Conservation (phyloP, 345 rosid genomes). For the Populus davidiana region DNA sequence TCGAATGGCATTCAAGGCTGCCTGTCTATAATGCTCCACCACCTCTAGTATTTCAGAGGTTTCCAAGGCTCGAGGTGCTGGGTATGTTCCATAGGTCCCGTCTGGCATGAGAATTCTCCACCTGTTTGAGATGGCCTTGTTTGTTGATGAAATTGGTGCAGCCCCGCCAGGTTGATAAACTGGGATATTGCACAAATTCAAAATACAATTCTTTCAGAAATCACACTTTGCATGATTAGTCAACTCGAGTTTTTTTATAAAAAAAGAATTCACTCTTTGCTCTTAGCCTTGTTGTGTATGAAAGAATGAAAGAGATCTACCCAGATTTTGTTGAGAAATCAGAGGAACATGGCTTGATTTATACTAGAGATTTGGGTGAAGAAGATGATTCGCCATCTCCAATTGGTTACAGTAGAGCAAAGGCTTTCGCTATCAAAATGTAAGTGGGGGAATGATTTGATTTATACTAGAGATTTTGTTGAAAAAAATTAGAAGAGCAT, state of each 20-base stretch:
- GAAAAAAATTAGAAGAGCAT: too few relatives aligned
- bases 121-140: conserved; percentile 51
- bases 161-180: conserved; percentile 75
- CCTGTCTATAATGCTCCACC: conserved; percentile 53
- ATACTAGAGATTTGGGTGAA: conserved; percentile 64
- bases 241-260: too few relatives aligned
- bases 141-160: conserved; percentile 72
- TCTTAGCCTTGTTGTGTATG: conserved; percentile 75
- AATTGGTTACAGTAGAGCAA: conserved; percentile 36
- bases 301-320: conserved; percentile 61
- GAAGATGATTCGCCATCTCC: conserved; percentile 79
- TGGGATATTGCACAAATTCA: conserved; percentile 17
- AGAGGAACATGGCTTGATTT: conserved; percentile 70
- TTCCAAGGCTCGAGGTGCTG: conserved; percentile 46
- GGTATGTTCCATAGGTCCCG: conserved; percentile 46
- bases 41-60: conserved; percentile 47
- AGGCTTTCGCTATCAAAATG: too few relatives aligned
- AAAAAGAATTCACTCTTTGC: conserved; percentile 16
- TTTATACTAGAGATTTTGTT: too few relatives aligned
- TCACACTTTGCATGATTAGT: too few relatives aligned
- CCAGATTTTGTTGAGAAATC: conserved; percentile 60
- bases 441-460: too few relatives aligned
- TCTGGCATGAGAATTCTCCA: conserved; percentile 71
- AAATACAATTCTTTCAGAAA: not conserved
- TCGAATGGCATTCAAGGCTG: conserved; percentile 64